These are phyloP conservation scores for Glycine tomentella DNA, from an alignment of 306 rosid genomes.

Conservation along the genomic window DNA sequence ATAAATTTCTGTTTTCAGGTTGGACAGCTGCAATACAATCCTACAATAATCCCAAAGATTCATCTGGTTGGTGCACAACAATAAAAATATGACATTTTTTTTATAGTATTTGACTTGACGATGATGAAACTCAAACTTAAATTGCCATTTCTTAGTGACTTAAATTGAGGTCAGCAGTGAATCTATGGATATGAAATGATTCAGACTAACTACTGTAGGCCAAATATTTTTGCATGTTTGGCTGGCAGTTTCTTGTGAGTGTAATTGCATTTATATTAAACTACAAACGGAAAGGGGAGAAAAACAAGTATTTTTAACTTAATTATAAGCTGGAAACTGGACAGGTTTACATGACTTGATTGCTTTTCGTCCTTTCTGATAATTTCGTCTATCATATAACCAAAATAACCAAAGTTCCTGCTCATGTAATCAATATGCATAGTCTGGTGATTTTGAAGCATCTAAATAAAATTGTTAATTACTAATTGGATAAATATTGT, in stretches of 20 bases:
- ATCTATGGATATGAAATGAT: constrained; percentile 31
- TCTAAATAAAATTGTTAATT: not conserved
- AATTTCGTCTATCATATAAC: not conserved
- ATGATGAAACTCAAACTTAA: constrained; percentile 27
- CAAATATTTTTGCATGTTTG: not conserved
- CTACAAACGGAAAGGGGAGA: constrained; percentile 14
- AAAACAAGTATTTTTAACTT: constrained; percentile 19
- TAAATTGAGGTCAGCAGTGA: constrained; percentile 26
- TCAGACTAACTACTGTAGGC: constrained; percentile 10
- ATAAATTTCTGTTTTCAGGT: constrained; percentile 57
- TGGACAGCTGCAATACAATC: constrained; percentile 70
- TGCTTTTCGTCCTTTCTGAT: constrained; percentile 15
- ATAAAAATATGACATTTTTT: no score
- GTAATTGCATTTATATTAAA: constrained; percentile 28
- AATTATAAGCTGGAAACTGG: constrained; percentile 1
- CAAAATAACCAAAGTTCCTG: constrained; percentile 1
- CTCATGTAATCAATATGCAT: constrained; percentile 14
- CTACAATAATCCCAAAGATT: constrained; percentile 58
- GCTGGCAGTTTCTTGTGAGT: constrained; percentile 17
- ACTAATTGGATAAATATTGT: not conserved
- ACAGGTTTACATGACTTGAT: not conserved
- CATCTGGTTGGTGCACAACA: constrained; percentile 64
- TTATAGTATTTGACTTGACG: constrained; percentile 10
- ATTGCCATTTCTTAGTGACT: not conserved
- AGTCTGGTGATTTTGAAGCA: constrained; percentile 30